Evolutionary conservation across 208 protist genomes (phyloP), one percentile per base, ranked within the genome.

Genomic region (Trypanosoma avium): DNA sequence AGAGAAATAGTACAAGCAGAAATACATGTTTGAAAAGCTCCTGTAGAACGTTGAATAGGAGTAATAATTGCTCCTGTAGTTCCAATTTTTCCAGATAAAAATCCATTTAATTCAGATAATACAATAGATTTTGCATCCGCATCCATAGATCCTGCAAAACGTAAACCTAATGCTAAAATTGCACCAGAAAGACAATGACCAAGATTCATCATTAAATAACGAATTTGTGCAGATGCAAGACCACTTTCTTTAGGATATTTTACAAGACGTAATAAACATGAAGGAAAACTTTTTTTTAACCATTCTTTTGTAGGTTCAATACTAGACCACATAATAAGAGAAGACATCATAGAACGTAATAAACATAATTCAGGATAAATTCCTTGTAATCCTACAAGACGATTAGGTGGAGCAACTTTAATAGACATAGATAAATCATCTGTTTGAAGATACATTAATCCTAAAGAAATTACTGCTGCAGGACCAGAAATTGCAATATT

Each of bases 131-230:
- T 74, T 12, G 77, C 81, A 26, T 80, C 63, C 3, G 67, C 66
- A 59, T 90, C 66, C 78, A 92, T 81, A 32, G 85, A 88, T 19
- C 89, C 89, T 8, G 89, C 89, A 73, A 84, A 92, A 50, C 85
- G 85, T 57, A 95, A 59, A 8, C 84, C 83, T n/a, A 95, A 13
- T 30, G 89, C 89, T 54, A 90, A 62, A 9, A 86, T 70, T 21
- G 78, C 48, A 32, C 89, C 89, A 27, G 85, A 82, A 32, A 95
- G 73, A 64, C 79, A 89, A 70, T 91, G 79, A 2, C 79, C 89
- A 26, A 84, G 66, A 60, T 91, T 90, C 75, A 95, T 87, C 48
- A 86, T 70, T 17, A 95, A 69, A 53, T 86, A 92, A 32, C 81
- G 77, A 36, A 86, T 65, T 73, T 95, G 85, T 53, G 84, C 76